These are phyloP conservation scores for Naganishia antarctica DNA, from an alignment of 768 basidiomycete genomes.

Conservation along the genomic window DNA sequence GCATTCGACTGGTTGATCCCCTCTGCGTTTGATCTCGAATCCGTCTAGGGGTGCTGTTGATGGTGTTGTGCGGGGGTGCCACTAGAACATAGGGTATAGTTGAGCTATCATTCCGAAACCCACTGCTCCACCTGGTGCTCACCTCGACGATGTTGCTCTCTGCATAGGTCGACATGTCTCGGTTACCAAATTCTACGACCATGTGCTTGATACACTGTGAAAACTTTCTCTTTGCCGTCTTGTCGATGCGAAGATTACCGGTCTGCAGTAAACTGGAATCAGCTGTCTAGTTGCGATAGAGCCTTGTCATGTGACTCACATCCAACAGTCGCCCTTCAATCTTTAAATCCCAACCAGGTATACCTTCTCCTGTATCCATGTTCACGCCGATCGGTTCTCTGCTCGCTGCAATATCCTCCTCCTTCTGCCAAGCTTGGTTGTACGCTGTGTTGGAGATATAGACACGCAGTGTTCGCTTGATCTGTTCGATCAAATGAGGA, in stretches of 20 bases:
- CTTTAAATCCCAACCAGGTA: conserved; percentile 81
- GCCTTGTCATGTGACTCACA: conserved; percentile 36
- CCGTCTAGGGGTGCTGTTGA: conserved; percentile 65
- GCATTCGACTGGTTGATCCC: conserved; percentile 70
- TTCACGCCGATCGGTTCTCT: conserved; percentile 21
- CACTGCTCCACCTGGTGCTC: conserved; percentile 29
- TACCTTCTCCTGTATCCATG: conserved; percentile 77
- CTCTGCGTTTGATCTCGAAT: conserved; percentile 74
- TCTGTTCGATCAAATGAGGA: conserved; percentile 52
- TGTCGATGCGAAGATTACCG: conserved; percentile 47
- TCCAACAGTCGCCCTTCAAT: conserved; percentile 77
- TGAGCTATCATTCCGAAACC: neutral
- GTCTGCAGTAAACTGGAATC: conserved; percentile 31
- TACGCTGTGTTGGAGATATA: conserved; percentile 85
- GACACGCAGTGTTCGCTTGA: conserved; percentile 73
- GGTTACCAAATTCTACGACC: conserved; percentile 73
- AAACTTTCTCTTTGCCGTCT: conserved; percentile 62
- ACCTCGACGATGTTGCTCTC: conserved; percentile 90
- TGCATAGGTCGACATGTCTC: conserved; percentile 71
- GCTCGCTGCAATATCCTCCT: conserved; percentile 5
- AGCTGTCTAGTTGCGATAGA: too few relatives aligned
- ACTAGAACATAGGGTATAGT: conserved; percentile 34
- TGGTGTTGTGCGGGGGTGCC: conserved; percentile 46
- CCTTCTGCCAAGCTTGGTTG: conserved; percentile 75
- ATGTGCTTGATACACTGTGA: conserved; percentile 77